Base-by-base conservation (phyloP, 164 flowering plant species). In the Cinnamomum micranthum region DNA sequence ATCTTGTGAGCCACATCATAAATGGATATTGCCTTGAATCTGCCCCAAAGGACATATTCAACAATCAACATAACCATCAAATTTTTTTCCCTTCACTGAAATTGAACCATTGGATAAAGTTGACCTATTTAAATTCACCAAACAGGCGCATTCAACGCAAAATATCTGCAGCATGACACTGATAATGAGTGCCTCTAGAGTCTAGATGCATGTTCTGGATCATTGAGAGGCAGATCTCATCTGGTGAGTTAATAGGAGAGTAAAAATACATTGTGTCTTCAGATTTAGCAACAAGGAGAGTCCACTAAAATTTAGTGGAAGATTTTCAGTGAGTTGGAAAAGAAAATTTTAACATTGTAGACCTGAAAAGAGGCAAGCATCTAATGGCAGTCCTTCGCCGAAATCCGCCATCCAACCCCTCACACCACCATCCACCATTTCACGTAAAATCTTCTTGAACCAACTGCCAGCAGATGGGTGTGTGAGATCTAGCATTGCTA, bases 321-420 rank as follows among this genome's bases (percentile, higher is more conserved):
- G 10, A 15, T 20, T 35, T n/a, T 41, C 7, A 41, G 71, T 20
- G 55, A 69, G 3, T 41, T 6, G 25, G 14, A 65, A 65, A 12
- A 24, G 22, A 67, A 51, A 64, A 62, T 27, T 65, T 25, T n/a
- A 55, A 35, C 35, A 25, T 50, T 12, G 51, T 50, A 63, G 72
- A 92, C 97, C 97, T 86, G 95, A 91, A 81, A 87, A 91, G 66
- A 91, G 88, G 77, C 76, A 80, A 47, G 90, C 97, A 81, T 92
- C 97, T 15, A 88, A 80, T 3, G 97, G 97, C 35, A 92, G 80
- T 74, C 95, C 95, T 85, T 91, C 95, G 33, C 97, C 97, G 76
- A 92, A 92, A 85, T 91, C 97, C 65, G 95, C 97, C 97, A 92
- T 92, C 97, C 95, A 92, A 74, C 97, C 95, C 74, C 89, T 80